These are phyloP conservation scores for Hemisphaericaspora xylanilytica DNA, from an alignment of 1,139 yeast species.

Conservation along the genomic window DNA sequence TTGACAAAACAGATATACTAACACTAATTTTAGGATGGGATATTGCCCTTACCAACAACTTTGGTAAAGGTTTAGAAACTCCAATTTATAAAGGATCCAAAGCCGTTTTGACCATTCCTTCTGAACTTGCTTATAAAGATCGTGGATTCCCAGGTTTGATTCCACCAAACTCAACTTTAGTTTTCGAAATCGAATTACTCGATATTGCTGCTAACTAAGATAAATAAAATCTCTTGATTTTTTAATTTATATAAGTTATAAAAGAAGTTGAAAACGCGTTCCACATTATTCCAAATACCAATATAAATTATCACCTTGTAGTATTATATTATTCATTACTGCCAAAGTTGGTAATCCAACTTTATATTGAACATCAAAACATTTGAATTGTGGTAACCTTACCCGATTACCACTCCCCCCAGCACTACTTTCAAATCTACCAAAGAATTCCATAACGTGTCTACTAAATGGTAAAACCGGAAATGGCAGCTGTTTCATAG, in stretches of 20 bases:
- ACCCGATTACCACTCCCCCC: constrained; percentile 18
- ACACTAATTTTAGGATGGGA: constrained; percentile 73
- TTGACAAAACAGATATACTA: too few species aligned
- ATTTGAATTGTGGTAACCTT: constrained; percentile 55
- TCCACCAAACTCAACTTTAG: constrained; percentile 92
- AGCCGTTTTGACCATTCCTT: constrained; percentile 89
- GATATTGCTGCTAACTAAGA: constrained; percentile 52
- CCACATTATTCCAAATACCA: constrained; percentile 5
- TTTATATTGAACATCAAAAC: constrained; percentile 65
- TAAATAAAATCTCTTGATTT: too few species aligned
- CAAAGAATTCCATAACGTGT: constrained; percentile 40
- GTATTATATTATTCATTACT: constrained; percentile 31
- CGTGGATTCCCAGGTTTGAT: constrained; percentile 95
- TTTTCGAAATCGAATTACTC: constrained; percentile 89
- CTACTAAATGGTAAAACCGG: constrained; percentile 65
- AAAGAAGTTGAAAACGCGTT: background rate
- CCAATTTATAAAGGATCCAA: constrained; percentile 93
- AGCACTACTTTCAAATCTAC: constrained; percentile 20
- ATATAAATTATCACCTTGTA: constrained; percentile 19
- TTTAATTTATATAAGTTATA: too few species aligned
- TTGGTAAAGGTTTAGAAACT: constrained; percentile 76
- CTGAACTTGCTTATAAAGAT: constrained; percentile 88
- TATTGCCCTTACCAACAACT: constrained; percentile 17
- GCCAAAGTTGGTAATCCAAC: constrained; percentile 59
- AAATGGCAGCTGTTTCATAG: constrained; percentile 31